Evolutionary conservation across 306 rosid species (phyloP), one percentile per base, ranked within the genome.

Genomic region (Mucuna pruriens): DNA sequence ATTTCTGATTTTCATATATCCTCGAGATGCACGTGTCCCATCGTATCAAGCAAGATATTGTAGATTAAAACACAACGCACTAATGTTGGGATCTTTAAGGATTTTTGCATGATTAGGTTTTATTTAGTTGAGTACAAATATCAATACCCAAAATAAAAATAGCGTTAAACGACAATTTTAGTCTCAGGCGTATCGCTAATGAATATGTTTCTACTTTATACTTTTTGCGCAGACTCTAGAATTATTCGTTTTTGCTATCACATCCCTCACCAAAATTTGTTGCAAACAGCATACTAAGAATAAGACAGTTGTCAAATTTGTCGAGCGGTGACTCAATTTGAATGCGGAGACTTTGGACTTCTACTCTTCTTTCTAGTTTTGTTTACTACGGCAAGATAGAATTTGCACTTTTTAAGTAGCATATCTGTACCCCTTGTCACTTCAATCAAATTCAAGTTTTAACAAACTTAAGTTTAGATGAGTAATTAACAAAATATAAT

Each of bases 21-120:
- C 13, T 54, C 2, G 0, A 31, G 69, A 62, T 76, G 74, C 57
- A 7, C 81, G n/a, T 42, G 65, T 34, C 45, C 29, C 11, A 82
- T 25, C 68, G 19, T 51, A 81, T 64, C 75, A 64, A 26, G 19
- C 44, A 73, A 81, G 48, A 74, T 81, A 74, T 5, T 23, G 46
- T 6, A 34, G 26, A 76, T 68, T 60, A 46, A 31, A 60, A 57
- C 39, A 6, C 19, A 82, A 36, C 58, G 66, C 85, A 60, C 85
- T 76, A 69, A 58, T 22, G 46, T 67, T n/a, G n/a, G 19, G 10
- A 42, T 75, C 15, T 29, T 42, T 9, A 25, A 67, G 11, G 20
- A 39, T 63, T 19, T 20, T 12, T 65, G 15, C 61, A 9, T 29
- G 20, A 20, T 75, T 22, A 75, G 5, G 16, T 45, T 42, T 20